A percentile compares a stretch with the other conserved stretches of the same genome.
These are phyloP conservation scores for Exobasidium rhododendri DNA, from an alignment of 1,284 basidiomycete genomes.

Conservation along the genomic window DNA sequence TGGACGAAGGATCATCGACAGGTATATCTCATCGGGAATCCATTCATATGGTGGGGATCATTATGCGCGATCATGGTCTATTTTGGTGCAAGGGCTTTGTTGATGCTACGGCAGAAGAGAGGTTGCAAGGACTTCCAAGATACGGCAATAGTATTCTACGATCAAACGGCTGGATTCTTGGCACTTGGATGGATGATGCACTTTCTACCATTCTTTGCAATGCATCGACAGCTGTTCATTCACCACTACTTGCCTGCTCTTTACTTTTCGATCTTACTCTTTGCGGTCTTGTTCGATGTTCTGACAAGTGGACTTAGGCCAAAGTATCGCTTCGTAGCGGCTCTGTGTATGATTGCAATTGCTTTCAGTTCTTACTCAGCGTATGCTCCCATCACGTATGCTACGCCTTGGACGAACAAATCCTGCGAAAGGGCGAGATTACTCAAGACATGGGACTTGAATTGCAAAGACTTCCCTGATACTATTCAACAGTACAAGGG, in stretches of 20 bases:
- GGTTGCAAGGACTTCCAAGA: conserved; percentile 87
- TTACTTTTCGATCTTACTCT: conserved; percentile 84
- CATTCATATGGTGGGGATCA: conserved; percentile 91
- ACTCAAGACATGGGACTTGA: conserved; percentile 93
- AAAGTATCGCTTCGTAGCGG: conserved; percentile 73
- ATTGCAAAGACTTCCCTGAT: conserved; percentile 63
- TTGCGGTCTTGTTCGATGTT: conserved; percentile 78
- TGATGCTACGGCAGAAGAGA: conserved; percentile 83
- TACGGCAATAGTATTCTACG: conserved; percentile 85
- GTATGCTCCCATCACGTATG: conserved; percentile 82
- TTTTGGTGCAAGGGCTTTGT: conserved; percentile 84
- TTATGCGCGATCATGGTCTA: conserved; percentile 80
- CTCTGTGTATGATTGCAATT: conserved; percentile 67
- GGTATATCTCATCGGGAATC: conserved; percentile 93
- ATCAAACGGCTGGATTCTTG: conserved; percentile 88
- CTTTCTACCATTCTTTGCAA: conserved; percentile 96
- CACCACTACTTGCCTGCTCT: conserved; percentile 97
- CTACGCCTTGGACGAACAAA: conserved; percentile 75
- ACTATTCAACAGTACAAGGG: conserved; percentile 26
- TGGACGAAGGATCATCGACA: conserved; percentile 93
- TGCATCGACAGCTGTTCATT: conserved; percentile 85
- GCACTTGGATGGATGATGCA: conserved; percentile 89
- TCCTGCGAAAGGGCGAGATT: conserved; percentile 76
- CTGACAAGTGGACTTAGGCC: conserved; percentile 75
- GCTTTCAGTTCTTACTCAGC: conserved; percentile 75